These are phyloP conservation scores for Apophysomyces ossiformis DNA, from an alignment of 371 early-diverging fungal species.

Conservation along the genomic window DNA sequence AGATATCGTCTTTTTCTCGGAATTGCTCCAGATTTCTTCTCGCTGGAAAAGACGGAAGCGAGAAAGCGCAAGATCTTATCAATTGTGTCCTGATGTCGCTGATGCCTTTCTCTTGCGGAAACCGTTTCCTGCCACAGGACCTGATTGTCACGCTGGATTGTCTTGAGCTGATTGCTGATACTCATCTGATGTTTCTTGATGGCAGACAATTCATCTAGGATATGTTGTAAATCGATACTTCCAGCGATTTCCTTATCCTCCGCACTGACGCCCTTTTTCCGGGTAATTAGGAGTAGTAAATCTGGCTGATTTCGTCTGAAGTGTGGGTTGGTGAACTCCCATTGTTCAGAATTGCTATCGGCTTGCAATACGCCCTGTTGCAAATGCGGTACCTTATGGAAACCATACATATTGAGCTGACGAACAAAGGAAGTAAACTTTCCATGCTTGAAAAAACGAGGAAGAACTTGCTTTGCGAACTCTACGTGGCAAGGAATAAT, in stretches of 20 bases:
- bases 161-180: slow-evolving; percentile 83
- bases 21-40: slow-evolving; percentile 50
- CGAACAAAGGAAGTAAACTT: slow-evolving; percentile 94
- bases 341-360: slow-evolving; percentile 61
- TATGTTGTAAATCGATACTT: slow-evolving; percentile 56
- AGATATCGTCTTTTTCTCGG: slow-evolving; percentile 55
- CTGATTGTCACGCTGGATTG: slow-evolving; percentile 87
- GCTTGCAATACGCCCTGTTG: slow-evolving; percentile 76
- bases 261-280: slow-evolving; percentile 53
- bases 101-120: slow-evolving; percentile 75
- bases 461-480: slow-evolving; percentile 85
- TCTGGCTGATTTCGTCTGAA: slow-evolving; percentile 64
- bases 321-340: slow-evolving; percentile 64
- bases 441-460: slow-evolving; percentile 90
- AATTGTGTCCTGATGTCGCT: slow-evolving; percentile 89
- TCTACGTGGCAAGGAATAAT: slow-evolving; percentile 72
- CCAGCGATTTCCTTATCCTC: slow-evolving; percentile 41
- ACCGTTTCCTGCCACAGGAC: slow-evolving; percentile 86
- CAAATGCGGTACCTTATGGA: slow-evolving; percentile 81
- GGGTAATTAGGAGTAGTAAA: slow-evolving; percentile 51
- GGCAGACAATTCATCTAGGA: slow-evolving; percentile 83
- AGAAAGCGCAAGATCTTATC: slow-evolving; percentile 87
- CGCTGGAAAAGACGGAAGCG: slow-evolving; percentile 75
- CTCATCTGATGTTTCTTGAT: slow-evolving; percentile 89
- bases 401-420: slow-evolving; percentile 94